A percentile compares a stretch with the other conserved stretches of the same genome.
phyloP scores from a whole-genome alignment of 371 early-diverging fungal species.

The Mucor irregularis region DNA sequence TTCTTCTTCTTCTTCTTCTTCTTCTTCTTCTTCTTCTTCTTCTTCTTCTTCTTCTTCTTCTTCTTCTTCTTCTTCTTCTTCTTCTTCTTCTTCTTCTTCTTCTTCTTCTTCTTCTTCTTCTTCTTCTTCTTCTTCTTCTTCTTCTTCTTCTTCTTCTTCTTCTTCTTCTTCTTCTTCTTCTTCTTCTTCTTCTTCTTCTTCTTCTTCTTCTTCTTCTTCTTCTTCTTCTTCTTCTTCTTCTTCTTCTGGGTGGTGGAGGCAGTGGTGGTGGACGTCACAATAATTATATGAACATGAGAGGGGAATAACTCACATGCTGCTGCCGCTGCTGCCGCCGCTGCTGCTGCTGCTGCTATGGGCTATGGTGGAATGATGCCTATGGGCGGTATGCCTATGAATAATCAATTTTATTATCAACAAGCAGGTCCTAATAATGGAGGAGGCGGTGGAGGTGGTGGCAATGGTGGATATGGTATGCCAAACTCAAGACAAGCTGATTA shows the following conservation, averaged over 20 bases:
- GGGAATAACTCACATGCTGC: constrained; percentile 10
- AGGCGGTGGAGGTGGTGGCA: constrained; percentile 12
- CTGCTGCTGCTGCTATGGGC: constrained; percentile 33
- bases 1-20: too few species aligned
- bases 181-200: too few species aligned
- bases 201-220: too few species aligned
- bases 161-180: too few species aligned
- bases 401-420: constrained; percentile 34
- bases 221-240: too few species aligned
- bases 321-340: constrained; percentile 22
- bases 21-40: too few species aligned
- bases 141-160: too few species aligned
- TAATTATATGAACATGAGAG: constrained; percentile 17
- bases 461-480: constrained; percentile 26
- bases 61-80: too few species aligned
- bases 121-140: too few species aligned
- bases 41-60: too few species aligned
- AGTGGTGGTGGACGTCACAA: background rate
- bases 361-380: constrained; percentile 40
- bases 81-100: too few species aligned
- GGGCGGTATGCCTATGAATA: constrained; percentile 43
- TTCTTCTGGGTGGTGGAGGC: constrained; percentile 36
- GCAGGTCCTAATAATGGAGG: constrained; percentile 13
- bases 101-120: too few species aligned
- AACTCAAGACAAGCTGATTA: constrained; percentile 27